Percentiles rank a stretch among this genome's conserved stretches.
Evolutionary conservation across 306 rosid genomes (phyloP).

Genomic region (Fragaria iinumae): DNA sequence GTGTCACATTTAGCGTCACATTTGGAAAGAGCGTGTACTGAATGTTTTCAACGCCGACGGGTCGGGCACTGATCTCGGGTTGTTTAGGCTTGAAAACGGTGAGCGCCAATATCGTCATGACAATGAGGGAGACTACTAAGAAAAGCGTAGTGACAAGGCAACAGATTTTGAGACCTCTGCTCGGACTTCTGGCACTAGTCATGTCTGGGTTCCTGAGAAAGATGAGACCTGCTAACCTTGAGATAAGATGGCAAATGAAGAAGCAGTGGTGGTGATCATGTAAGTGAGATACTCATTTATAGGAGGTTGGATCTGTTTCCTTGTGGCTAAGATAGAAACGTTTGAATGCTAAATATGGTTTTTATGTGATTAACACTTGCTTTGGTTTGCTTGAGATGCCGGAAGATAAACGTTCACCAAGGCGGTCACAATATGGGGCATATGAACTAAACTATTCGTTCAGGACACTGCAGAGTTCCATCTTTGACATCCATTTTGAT

Average conservation of each 20-base stretch:
- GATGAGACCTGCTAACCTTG: not conserved
- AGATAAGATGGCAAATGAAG: not conserved
- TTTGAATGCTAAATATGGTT: not conserved
- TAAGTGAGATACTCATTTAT: not conserved
- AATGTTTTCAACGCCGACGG: constrained; percentile 29
- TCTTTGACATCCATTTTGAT: constrained; percentile 3
- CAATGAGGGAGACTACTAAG: constrained; percentile 17
- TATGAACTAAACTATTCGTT: not conserved
- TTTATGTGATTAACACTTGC: not conserved
- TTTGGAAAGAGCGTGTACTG: not conserved
- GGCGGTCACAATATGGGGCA: not conserved
- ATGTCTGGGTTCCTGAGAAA: constrained; percentile 6
- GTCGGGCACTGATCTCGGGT: constrained; percentile 30
- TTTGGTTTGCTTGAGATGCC: not conserved
- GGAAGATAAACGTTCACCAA: not conserved
- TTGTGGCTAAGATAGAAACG: not conserved
- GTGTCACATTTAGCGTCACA: constrained; percentile 21
- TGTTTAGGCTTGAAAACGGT: constrained; percentile 45
- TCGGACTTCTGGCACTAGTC: not conserved
- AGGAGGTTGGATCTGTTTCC: constrained; percentile 4
- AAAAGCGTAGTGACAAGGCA: constrained; percentile 17
- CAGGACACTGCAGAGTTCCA: not conserved
- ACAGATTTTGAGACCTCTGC: constrained; percentile 36
- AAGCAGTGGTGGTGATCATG: not conserved
- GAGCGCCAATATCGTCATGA: constrained; percentile 27